Evolutionary conservation across 2,329 filamentous ascomycete species (phyloP), one percentile per base, ranked within the genome.

Genomic region (Alternaria burnsii): DNA sequence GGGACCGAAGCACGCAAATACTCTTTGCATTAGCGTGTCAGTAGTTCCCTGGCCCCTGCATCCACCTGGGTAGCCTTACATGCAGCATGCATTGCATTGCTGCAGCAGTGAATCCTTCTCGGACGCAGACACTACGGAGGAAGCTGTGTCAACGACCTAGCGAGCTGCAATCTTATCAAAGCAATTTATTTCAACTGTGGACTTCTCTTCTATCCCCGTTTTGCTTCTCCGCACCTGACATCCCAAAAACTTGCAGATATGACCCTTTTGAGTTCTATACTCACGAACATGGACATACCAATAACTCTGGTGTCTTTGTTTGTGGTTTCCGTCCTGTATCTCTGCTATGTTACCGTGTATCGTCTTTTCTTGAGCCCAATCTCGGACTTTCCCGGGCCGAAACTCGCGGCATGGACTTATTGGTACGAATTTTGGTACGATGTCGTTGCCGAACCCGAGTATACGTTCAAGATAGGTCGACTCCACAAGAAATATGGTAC

Each of bases 361-460:
- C 55, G 63, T 4, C 52, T 62, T 10, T 43, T 30, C 30, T 43
- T 66, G 2, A 58, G 51, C n/a, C 63, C 65, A 1, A 43, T 68
- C 12, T 43, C 65, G 2, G 53, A 55, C 14, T 61, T 68, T 16
- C 65, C 65, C 4, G 63, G 63, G 7, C 63, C 65, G 10, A 66
- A 62, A n/a, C 50, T 68, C n/a, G 65, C 65, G 16, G 65, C 61
- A 28, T n/a, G 44, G 18, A 53, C 51, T n/a, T 43, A 43, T 43
- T 61, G 56, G 58, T 65, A 65, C 50, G 55, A 59, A 12, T 44
- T 26, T 8, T 66, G 62, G 53, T 61, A 43, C 38, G 63, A 68
- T 28, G 42, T 61, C n/a, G 20, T 69, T 5, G 46, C 41, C 18
- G 55, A 60, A 11, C 59, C 59, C 3, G 56, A 65, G 24, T 65